phyloP scores from a whole-genome alignment of 2,329 filamentous ascomycete genomes.

The Fusarium sterilihyphosum region DNA sequence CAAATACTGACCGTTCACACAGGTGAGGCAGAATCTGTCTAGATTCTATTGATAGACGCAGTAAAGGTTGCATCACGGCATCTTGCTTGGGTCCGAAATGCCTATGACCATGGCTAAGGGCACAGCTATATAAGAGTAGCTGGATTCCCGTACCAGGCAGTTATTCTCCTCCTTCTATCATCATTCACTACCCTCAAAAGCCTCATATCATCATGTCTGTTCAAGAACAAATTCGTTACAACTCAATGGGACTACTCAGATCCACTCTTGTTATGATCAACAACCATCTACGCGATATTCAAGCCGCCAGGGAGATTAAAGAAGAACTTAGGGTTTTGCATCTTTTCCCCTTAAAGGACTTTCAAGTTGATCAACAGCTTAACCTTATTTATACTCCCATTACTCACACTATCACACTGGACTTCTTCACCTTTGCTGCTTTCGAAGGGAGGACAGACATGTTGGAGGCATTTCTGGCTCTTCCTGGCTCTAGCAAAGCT shows the following conservation, averaged over 20 bases:
- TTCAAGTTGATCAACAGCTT: not conserved
- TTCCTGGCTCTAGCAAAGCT: no score
- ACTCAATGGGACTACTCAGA: no score
- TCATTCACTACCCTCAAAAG: not conserved
- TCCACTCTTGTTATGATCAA: no score
- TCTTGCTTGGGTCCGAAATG: not conserved
- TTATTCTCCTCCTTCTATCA: not conserved
- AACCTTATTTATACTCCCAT: not conserved
- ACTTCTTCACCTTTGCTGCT: no score
- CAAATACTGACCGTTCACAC: not conserved
- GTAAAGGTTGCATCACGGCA: not conserved
- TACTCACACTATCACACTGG: no score
- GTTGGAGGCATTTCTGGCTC: no score
- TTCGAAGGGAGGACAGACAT: no score
- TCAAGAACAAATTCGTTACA: no score
- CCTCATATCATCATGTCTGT: no score
- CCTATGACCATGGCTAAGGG: not conserved
- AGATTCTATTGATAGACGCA: not conserved
- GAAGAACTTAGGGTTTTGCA: rapidly evolving
- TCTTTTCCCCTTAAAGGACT: not conserved
- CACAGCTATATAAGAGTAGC: not conserved
- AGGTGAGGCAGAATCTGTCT: not conserved
- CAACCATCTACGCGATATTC: no score
- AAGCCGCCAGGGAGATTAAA: no score
- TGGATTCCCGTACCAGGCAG: not conserved